Evolutionary conservation across 2,329 filamentous ascomycete species (phyloP), one percentile per base, ranked within the genome.

Genomic region (Aspergillus fischeri): DNA sequence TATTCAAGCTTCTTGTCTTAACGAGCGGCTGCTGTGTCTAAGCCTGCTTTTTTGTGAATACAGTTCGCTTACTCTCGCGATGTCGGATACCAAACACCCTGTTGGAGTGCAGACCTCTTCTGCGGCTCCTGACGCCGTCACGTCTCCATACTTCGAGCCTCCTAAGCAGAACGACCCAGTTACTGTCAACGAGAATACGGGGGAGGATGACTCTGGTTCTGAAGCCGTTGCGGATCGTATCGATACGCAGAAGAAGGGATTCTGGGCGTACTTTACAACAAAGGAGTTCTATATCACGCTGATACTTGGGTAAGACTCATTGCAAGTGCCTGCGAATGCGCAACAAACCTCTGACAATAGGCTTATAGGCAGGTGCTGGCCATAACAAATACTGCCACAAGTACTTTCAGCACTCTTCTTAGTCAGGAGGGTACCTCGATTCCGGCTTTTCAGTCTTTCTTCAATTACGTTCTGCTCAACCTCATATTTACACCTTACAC

Each of bases 371-470:
- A 97, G 81, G 74, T 92, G 53, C 86, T 96, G 48, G 86, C 92
- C 4, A 85, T 99, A 58, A 92, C 91, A 78, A 94, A 96, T 76
- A 97, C 92, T 1, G 86, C 85, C 29, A 97, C 92, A 52, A 96
- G 95, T 80, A 97, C 94, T 50, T 91, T 97, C 70, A 90, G 89
- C 41, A 85, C 83, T 27, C 84, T 97, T 55, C 85, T 99, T 29
- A 81, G 81, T 56, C 74, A 77, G 4, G 75, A 83, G 61, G 83
- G 86, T 51, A 92, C 89, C 63, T 91, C 85, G 60, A 95, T 97
- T 65, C 94, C 94, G 7, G 91, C 94, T 55, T 96, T 97, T 79
- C 94, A 99, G 78, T 91, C 90, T 29, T 84, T 97, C 68, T 95
- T 97, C 83, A 96, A 94, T 77, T 99, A 99, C 76, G 82, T 92